Percentiles rank a stretch among this genome's conserved stretches.
These are phyloP conservation scores for Saccharomyces jurei DNA, from an alignment of 805 yeast species.

Conservation along the genomic window DNA sequence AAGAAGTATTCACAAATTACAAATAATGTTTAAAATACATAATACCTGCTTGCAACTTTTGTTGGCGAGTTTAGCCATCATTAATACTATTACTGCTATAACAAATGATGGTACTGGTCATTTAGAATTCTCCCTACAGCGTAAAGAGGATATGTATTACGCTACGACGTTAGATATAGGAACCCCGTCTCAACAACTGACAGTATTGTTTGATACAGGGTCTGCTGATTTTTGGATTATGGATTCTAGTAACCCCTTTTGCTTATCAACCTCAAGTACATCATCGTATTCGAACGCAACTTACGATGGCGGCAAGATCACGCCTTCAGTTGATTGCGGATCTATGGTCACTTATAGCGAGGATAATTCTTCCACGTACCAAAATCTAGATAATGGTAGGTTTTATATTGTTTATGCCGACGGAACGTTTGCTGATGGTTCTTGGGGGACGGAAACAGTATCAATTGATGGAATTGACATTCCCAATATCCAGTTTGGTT, in stretches of 20 bases:
- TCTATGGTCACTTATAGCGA: constrained; percentile 12
- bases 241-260: constrained; percentile 29
- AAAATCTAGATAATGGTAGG: constrained; percentile 5
- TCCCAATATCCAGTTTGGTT: constrained; percentile 51
- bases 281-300: constrained; percentile 3
- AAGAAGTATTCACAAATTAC: not conserved
- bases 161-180: constrained; percentile 31
- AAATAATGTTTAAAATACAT: not conserved
- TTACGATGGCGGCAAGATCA: constrained; percentile 9
- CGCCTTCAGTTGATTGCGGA: constrained; percentile 18
- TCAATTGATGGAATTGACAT: constrained; percentile 41
- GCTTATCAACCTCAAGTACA: constrained; percentile 7
- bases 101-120: not conserved
- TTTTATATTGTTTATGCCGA: constrained; percentile 42
- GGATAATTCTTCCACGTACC: constrained; percentile 10
- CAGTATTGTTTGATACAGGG: constrained; percentile 42
- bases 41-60: not conserved
- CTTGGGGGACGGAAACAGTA: constrained; percentile 57
- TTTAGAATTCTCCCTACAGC: constrained; percentile 7
- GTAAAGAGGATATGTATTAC: constrained; percentile 22
- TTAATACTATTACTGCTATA: not conserved
- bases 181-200: constrained; percentile 35
- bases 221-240: constrained; percentile 44
- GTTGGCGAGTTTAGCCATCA: not conserved
- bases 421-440: constrained; percentile 41